Conservation (phyloP, 441 rosid species). For the Populus hybrid region DNA sequence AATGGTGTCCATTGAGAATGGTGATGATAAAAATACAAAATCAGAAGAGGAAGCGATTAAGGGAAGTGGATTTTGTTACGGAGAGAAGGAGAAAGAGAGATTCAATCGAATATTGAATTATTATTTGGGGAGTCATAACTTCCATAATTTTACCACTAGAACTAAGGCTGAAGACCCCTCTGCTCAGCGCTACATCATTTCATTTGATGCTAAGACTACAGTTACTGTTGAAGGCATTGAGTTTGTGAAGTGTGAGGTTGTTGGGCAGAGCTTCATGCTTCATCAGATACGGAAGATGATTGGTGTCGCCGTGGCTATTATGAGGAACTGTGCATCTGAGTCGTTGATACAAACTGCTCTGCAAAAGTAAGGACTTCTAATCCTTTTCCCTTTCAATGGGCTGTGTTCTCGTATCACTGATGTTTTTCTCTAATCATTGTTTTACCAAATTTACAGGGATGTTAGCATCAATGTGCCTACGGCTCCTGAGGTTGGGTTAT, state of each 20-base stretch:
- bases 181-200: constrained; percentile 66
- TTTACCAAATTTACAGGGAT: constrained; percentile 39
- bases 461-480: constrained; percentile 72
- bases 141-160: constrained; percentile 92
- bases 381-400: neutral
- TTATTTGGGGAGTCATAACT: constrained; percentile 88
- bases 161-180: constrained; percentile 87
- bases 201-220: constrained; percentile 54
- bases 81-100: constrained; percentile 70
- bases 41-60: constrained; percentile 22
- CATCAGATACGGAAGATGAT: constrained; percentile 95
- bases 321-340: constrained; percentile 82
- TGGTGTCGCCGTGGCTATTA: constrained; percentile 81
- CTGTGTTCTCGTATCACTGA: neutral
- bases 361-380: constrained; percentile 46
- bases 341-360: constrained; percentile 65
- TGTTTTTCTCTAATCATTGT: constrained; percentile 1
- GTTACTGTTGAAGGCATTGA: constrained; percentile 69
- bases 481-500: constrained; percentile 93
- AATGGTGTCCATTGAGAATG: constrained; percentile 6
- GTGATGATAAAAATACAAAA: constrained; percentile 19
- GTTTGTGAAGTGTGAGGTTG: constrained; percentile 91
- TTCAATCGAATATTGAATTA: constrained; percentile 66
- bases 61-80: constrained; percentile 46
- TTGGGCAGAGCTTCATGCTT: constrained; percentile 99